These are phyloP conservation scores for Thraustochytrium striatum DNA, from an alignment of 352 stramenopile species.

Conservation along the genomic window DNA sequence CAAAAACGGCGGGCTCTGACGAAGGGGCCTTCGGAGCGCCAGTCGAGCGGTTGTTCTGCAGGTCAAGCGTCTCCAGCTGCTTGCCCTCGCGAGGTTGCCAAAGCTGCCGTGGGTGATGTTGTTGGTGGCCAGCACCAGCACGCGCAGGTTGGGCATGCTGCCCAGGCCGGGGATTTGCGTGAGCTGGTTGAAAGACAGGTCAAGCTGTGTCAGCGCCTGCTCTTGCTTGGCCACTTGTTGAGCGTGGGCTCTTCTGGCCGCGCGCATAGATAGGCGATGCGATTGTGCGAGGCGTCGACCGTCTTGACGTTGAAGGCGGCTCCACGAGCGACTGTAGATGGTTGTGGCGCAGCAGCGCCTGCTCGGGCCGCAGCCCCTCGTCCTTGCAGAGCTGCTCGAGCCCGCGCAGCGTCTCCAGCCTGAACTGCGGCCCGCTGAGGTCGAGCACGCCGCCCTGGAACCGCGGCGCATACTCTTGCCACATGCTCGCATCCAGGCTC, in stretches of 20 bases:
- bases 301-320: not conserved
- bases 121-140: conserved; percentile 7
- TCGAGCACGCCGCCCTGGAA: not conserved
- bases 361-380: not conserved
- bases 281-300: not conserved
- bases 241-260: not conserved
- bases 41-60: not conserved
- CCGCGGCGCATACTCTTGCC: not conserved
- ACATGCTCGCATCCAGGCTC: not conserved
- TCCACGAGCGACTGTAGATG: not conserved
- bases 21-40: not conserved
- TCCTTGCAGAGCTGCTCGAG: not conserved
- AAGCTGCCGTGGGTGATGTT: not conserved
- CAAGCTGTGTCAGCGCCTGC: not conserved
- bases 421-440: not conserved
- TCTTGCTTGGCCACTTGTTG: not conserved
- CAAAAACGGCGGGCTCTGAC: not conserved
- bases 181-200: not conserved
- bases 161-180: not conserved
- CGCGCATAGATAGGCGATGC: not conserved
- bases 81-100: not conserved
- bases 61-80: conserved; percentile 1
- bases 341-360: not conserved
- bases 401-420: not conserved
- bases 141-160: conserved; percentile 3